Base-by-base conservation (phyloP, 139 green algal genomes). In the Tetraselmis striata region DNA sequence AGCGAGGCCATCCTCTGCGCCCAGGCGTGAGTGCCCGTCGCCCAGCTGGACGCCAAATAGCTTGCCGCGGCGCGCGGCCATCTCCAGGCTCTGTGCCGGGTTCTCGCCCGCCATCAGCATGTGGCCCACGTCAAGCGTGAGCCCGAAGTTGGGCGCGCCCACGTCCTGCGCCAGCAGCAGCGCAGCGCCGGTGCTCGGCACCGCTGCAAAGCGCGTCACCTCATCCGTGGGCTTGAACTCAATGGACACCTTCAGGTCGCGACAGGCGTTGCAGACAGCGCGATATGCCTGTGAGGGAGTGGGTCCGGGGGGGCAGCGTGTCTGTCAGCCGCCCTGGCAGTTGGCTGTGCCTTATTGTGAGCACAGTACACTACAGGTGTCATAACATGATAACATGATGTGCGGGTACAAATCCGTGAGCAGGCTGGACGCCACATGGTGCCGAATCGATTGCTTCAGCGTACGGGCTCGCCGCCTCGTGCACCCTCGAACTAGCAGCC, bases 101-200 rank as follows among this genome's bases (percentile, higher is more conserved):
- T 91, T 93, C 84, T 95, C 91, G 0, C 90, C 91, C 27, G 90
- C 89, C 84, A 91, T 85, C 0, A 94, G 79, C 83, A 93, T 29
- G 86, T 95, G 91, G 1, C 90, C 91, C 1, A 89, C 23, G 75
- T 95, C 91, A 5, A 95, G 79, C 1, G 90, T 95, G 28, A 95
- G 79, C 26, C 91, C 91, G 80, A 95, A 89, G 82, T 89, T 91
- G 29, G 84, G 77, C 0, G 86, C 80, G 75, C 59, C 74, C 1
- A 92, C 85, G 1, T 90, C 76, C 24, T 59, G 29, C 0, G 77
- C 87, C 30, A 93, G 84, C 80, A 90, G 75, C 79, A 92, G 78
- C 24, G 90, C 88, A 23, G 90, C 85, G 23, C 45, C 87, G 1
- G 90, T 91, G 79, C 29, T 87, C 23, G 87, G 84, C 23, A 92